phyloP scores from a whole-genome alignment of 306 rosid species.

The Acacia confusa region DNA sequence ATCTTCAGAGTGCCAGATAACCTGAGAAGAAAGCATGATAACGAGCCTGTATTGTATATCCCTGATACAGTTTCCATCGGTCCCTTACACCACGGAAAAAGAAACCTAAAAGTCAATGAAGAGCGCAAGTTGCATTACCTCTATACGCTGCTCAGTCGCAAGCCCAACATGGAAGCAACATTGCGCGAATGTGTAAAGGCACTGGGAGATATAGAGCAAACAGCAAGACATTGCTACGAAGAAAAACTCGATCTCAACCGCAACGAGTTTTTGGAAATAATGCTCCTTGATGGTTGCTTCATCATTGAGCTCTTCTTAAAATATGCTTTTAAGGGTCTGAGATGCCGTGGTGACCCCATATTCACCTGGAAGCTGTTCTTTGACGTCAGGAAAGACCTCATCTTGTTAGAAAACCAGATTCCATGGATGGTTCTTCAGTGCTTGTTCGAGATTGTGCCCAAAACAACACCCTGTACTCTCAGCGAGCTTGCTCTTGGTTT shows the following conservation, averaged over 20 bases:
- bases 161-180: constrained; percentile 44
- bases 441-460: constrained; percentile 43
- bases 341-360: constrained; percentile 47
- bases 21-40: neutral
- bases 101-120: constrained; percentile 26
- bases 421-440: constrained; percentile 51
- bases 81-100: constrained; percentile 42
- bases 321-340: constrained; percentile 37
- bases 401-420: constrained; percentile 61
- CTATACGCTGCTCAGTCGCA: constrained; percentile 47
- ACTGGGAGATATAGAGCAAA: constrained; percentile 41
- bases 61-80: constrained; percentile 55
- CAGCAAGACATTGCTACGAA: constrained; percentile 45
- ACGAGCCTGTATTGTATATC: neutral
- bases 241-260: neutral
- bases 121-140: constrained; percentile 53
- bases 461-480: constrained; percentile 41
- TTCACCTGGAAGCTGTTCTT: constrained; percentile 40
- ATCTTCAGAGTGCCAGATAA: constrained; percentile 49
- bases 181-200: constrained; percentile 40
- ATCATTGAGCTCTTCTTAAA: constrained; percentile 59
- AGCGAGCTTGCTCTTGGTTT: constrained; percentile 47
- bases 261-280: constrained; percentile 40
- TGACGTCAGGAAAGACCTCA: constrained; percentile 40
- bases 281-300: constrained; percentile 64